Evolutionary conservation across 345 rosid genomes (phyloP).

Genomic region (Eucalyptus marginata): DNA sequence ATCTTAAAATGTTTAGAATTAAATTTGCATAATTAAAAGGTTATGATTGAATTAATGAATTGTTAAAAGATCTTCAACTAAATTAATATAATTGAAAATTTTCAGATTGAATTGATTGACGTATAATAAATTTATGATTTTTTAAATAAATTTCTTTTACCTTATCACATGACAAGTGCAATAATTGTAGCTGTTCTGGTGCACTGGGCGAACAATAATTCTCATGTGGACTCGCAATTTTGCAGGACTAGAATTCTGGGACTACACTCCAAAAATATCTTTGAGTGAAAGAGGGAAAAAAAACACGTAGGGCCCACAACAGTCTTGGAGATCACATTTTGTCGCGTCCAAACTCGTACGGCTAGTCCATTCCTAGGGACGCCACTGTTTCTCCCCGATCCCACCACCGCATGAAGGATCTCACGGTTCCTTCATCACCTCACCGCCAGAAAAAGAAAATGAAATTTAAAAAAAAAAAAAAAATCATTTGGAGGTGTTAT

Average conservation of each 20-base stretch:
- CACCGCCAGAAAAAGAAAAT: not conserved
- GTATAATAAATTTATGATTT: too few species aligned
- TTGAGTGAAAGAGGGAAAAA: not conserved
- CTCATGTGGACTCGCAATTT: not conserved
- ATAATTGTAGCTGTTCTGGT: not conserved
- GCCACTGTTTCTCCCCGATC: not conserved
- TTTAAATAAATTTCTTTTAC: too few species aligned
- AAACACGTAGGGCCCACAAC: not conserved
- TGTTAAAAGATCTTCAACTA: too few species aligned
- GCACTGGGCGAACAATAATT: not conserved
- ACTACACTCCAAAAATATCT: not conserved
- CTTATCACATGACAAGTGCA: not conserved
- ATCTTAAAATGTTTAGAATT: too few species aligned
- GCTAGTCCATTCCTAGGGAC: not conserved
- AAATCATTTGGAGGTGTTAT: too few species aligned
- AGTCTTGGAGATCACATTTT: not conserved
- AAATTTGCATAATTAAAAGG: too few species aligned
- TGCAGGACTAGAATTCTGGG: not conserved
- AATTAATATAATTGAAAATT: too few species aligned
- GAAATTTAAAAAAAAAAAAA: too few species aligned
- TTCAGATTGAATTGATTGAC: rapidly evolving
- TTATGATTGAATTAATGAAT: not conserved
- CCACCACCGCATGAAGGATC: not conserved
- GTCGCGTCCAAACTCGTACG: not conserved
- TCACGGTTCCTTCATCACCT: not conserved